Conservation (phyloP, 805 yeast species). For the Dipodascopsis uninucleata region DNA sequence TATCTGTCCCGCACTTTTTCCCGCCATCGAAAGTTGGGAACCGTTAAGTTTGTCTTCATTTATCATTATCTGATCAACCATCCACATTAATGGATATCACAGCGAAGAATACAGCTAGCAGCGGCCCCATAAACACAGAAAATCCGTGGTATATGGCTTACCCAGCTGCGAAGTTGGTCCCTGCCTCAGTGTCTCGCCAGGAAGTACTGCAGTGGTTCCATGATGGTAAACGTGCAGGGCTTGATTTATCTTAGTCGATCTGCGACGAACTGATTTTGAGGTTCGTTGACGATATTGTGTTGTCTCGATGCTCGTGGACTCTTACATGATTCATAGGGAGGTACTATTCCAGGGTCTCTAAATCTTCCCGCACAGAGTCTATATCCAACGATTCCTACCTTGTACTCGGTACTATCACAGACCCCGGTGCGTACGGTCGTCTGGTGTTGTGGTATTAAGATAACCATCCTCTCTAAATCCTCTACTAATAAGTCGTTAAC, state of each 20-base stretch:
- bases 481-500: neutral
- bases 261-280: conserved; percentile 9
- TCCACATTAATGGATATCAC: too few species aligned
- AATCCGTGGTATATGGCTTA: neutral
- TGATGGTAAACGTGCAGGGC: conserved; percentile 4
- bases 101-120: too few species aligned
- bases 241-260: conserved; percentile 7
- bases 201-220: neutral
- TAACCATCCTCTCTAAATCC: neutral
- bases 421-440: neutral
- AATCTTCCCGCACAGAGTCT: conserved; percentile 9
- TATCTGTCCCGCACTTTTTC: too few species aligned
- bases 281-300: neutral
- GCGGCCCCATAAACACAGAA: neutral
- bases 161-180: neutral
- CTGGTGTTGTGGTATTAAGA: conserved; percentile 7
- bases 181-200: conserved; percentile 2
- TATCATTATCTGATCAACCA: too few species aligned
- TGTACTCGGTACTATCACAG: neutral
- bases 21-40: too few species aligned
- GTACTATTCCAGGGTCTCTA: conserved; percentile 5
- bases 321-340: neutral
- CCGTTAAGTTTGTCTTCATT: too few species aligned
- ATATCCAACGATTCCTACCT: conserved; percentile 4
- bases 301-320: neutral